Evolutionary conservation across 495 filamentous ascomycete genomes (phyloP).

Genomic region (Hypomontagnella submonticulosa): DNA sequence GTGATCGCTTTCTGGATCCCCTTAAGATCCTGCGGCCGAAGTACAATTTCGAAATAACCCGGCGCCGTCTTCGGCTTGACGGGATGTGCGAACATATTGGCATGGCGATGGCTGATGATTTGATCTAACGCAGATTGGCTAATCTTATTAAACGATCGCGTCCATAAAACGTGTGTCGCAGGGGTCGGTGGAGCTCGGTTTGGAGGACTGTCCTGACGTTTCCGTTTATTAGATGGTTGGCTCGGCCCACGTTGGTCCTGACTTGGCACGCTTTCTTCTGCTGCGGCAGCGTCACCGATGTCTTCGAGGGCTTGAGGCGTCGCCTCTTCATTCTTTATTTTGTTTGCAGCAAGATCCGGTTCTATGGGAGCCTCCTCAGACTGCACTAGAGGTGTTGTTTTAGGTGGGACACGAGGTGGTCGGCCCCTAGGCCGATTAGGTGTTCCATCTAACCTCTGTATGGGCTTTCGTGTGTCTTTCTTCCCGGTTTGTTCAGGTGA

Average conservation of each 20-base stretch:
- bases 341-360: conserved; percentile 54
- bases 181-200: conserved; percentile 55
- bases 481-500: conserved; percentile 44
- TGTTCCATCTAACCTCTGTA: conserved; percentile 43
- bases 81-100: conserved; percentile 85
- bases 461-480: conserved; percentile 41
- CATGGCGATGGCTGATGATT: conserved; percentile 85
- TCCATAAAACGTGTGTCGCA: conserved; percentile 71
- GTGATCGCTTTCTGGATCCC: conserved; percentile 81
- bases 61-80: conserved; percentile 86
- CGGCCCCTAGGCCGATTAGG: conserved; percentile 49
- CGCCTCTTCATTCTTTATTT: conserved; percentile 74
- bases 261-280: conserved; percentile 52
- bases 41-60: conserved; percentile 87
- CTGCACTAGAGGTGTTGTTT: conserved; percentile 55
- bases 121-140: conserved; percentile 83
- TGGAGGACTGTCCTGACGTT: conserved; percentile 57
- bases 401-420: conserved; percentile 46
- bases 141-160: conserved; percentile 81
- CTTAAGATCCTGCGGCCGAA: conserved; percentile 89
- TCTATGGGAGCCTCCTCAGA: conserved; percentile 66
- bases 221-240: conserved; percentile 53
- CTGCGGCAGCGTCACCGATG: conserved; percentile 60
- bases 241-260: conserved; percentile 35
- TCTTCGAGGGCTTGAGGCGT: conserved; percentile 67